These are phyloP conservation scores for Rhodosporidiobolus odoratus DNA, from an alignment of 768 basidiomycete genomes.

Conservation along the genomic window DNA sequence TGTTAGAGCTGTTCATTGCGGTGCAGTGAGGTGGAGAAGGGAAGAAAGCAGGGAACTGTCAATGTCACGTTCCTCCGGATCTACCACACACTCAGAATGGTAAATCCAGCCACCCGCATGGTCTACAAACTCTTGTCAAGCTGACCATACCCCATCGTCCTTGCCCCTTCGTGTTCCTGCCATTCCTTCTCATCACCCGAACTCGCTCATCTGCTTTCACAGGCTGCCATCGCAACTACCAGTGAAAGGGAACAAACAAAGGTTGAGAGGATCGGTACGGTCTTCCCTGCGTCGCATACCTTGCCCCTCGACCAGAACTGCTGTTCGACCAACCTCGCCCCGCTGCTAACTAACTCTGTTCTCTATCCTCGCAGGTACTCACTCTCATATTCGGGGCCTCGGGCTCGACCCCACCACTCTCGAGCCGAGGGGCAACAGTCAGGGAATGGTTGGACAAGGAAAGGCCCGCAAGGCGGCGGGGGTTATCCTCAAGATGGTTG, in stretches of 20 bases:
- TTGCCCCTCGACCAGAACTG: too few species aligned
- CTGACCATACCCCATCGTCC: neutral
- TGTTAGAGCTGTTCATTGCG: neutral
- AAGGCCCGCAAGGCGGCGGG: constrained; percentile 97
- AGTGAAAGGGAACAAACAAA: constrained; percentile 44
- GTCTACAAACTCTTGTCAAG: too few species aligned
- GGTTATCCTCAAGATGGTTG: constrained; percentile 96
- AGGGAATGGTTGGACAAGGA: constrained; percentile 96
- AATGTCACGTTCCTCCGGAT: neutral
- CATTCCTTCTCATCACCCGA: neutral
- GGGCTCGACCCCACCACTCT: constrained; percentile 79
- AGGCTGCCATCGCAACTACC: constrained; percentile 21
- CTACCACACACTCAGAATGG: neutral
- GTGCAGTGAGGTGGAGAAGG: too few species aligned
- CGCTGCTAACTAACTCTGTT: too few species aligned
- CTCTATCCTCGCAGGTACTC: too few species aligned
- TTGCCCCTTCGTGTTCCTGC: neutral
- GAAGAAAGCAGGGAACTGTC: neutral
- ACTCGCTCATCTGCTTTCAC: neutral
- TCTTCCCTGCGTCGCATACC: too few species aligned
- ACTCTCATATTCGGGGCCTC: constrained; percentile 84
- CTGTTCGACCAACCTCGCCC: too few species aligned
- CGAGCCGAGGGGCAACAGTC: constrained; percentile 78
- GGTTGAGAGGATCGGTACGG: constrained; percentile 49
- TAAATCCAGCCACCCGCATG: neutral